Percentiles rank a stretch among this genome's conserved stretches.
Evolutionary conservation across 2,329 filamentous ascomycete species (phyloP).

Genomic region (Fusarium algeriense): DNA sequence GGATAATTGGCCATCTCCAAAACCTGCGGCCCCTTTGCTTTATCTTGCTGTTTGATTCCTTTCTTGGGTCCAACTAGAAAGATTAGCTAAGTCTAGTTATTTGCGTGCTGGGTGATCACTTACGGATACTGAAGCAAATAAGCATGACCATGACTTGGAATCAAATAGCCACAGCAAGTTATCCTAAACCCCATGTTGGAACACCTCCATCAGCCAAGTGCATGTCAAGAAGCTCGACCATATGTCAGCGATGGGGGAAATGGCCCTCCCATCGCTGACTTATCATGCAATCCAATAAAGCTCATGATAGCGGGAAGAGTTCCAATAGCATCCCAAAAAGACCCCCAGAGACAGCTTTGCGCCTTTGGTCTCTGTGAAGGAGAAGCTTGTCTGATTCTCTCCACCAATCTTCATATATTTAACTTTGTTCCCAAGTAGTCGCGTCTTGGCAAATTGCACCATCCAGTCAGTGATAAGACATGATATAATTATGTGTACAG

Average conservation of each 20-base stretch:
- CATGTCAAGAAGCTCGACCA: background rate
- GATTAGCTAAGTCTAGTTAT: too few relatives aligned
- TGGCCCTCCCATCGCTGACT: too few relatives aligned
- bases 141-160: slow-evolving; percentile 1
- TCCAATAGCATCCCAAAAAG: too few relatives aligned
- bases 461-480: background rate
- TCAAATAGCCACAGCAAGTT: slow-evolving; percentile 18
- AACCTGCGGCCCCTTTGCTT: background rate
- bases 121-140: background rate
- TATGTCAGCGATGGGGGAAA: too few relatives aligned
- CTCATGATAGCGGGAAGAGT: too few relatives aligned
- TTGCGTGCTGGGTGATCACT: too few relatives aligned
- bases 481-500: background rate
- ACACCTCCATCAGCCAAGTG: background rate
- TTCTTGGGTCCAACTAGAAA: background rate
- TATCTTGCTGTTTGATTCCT: background rate
- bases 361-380: too few relatives aligned
- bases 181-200: background rate
- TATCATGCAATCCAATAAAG: too few relatives aligned
- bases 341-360: too few relatives aligned
- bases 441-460: background rate
- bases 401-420: too few relatives aligned
- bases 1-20: background rate
- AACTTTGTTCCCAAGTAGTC: too few relatives aligned
- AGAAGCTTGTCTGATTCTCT: too few relatives aligned